A percentile compares a stretch with the other conserved stretches of the same genome.
Evolutionary conservation across 345 rosid species (phyloP).

Genomic region (Pistacia integerrima): DNA sequence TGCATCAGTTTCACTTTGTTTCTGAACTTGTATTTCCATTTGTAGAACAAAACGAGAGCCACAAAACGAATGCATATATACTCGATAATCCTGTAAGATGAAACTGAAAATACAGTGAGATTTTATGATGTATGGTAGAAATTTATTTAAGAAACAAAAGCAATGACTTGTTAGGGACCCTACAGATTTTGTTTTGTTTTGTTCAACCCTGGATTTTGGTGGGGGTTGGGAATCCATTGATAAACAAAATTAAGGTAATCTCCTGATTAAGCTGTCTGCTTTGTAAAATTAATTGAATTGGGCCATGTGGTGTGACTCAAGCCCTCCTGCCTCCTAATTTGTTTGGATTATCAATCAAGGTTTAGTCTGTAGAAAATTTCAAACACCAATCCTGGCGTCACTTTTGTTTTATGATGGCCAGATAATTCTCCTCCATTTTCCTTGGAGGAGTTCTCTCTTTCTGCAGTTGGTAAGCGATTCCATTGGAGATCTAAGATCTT

Average conservation of each 20-base stretch:
- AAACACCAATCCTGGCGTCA: background rate
- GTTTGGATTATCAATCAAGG: background rate
- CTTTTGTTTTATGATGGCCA: background rate
- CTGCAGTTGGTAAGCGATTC: background rate
- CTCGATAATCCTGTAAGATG: background rate
- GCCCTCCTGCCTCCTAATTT: background rate
- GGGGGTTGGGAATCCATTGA: background rate
- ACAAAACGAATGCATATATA: background rate
- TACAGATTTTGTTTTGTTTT: background rate
- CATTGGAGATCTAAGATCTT: background rate
- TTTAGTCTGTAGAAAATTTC: background rate
- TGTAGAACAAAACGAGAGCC: background rate
- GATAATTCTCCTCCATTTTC: background rate
- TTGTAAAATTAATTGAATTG: background rate
- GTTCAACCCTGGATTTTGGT: background rate
- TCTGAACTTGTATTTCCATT: background rate
- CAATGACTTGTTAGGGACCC: background rate
- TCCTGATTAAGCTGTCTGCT: background rate
- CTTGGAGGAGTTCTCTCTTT: background rate
- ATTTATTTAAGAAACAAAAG: too few species aligned
- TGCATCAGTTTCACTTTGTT: constrained; percentile 12
- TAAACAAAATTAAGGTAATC: background rate
- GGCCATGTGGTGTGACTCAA: background rate
- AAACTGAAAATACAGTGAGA: too few species aligned
- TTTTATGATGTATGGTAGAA: too few species aligned